A percentile compares a stretch with the other conserved stretches of the same genome.
These are phyloP conservation scores for Talaromyces amestolkiae DNA, from an alignment of 2,329 filamentous ascomycete species.

Conservation along the genomic window DNA sequence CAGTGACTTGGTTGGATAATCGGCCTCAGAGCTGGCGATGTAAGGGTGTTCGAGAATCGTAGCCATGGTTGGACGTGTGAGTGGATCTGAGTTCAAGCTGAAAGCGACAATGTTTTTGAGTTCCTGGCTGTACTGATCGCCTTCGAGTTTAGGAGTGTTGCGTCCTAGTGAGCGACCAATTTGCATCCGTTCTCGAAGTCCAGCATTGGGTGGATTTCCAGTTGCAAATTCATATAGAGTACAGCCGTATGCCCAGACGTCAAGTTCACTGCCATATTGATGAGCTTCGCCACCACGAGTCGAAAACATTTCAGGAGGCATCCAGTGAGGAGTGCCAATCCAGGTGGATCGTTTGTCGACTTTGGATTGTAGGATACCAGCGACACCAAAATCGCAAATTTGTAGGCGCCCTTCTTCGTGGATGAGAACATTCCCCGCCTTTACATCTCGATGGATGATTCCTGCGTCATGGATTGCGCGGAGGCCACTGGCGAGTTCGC, in stretches of 20 bases:
- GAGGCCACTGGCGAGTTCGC: slow-evolving; percentile 61
- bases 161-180: slow-evolving; percentile 46
- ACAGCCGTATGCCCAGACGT: slow-evolving; percentile 53
- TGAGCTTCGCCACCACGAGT: slow-evolving; percentile 37
- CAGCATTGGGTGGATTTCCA: slow-evolving; percentile 50
- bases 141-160: slow-evolving; percentile 43
- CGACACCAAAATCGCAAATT: slow-evolving; percentile 65
- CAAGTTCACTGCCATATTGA: slow-evolving; percentile 50
- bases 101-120: slow-evolving; percentile 47
- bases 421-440: slow-evolving; percentile 63
- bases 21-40: slow-evolving; percentile 42
- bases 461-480: slow-evolving; percentile 64
- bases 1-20: slow-evolving; percentile 45
- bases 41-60: slow-evolving; percentile 48
- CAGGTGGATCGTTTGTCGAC: slow-evolving; percentile 63
- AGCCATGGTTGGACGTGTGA: slow-evolving; percentile 46
- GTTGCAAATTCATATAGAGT: slow-evolving; percentile 51
- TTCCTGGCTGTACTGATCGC: slow-evolving; percentile 43
- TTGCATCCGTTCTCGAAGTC: slow-evolving; percentile 47
- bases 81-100: slow-evolving; percentile 44
- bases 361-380: slow-evolving; percentile 60
- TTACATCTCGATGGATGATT: slow-evolving; percentile 65
- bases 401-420: slow-evolving; percentile 62
- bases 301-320: slow-evolving; percentile 60
- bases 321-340: slow-evolving; percentile 65